Base-by-base conservation (phyloP, 2,329 filamentous ascomycete species). In the Exutisphaerella laricina region DNA sequence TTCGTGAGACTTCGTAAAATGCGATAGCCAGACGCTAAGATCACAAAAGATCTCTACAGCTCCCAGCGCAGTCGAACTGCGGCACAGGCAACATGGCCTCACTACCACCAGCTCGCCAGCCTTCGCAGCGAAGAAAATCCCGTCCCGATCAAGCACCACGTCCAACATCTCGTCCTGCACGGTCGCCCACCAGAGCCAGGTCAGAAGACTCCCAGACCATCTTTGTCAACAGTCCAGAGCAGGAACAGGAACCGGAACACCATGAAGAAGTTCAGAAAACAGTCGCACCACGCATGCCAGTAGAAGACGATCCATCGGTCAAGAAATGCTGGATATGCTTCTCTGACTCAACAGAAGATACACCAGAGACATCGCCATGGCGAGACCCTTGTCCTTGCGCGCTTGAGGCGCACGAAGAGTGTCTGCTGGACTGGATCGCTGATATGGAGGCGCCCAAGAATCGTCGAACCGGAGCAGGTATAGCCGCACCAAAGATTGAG, bases 381-480 rank as follows among this genome's bases (percentile, higher is more conserved):
- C 81, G 87, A 32, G 85, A 84, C 41, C 89, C 92, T 1, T 98
- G 92, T 62, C 84, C 84, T 0, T 98, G 92, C 66, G 88, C 86
- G 9, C 74, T 98, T 28, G 85, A 86, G 43, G 92, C 89, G 1
- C 92, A 98, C 63, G 88, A 97, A 63, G 78, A 80, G 47, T 95
- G 89, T 62, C 75, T 97, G 53, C 73, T 97, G 28, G 84, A 88
- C 58, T 98, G 89, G 89, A 84, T 97, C 13, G 84, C 86, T n/a
- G 88, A 95, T 60, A 79, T 88, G 60, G 88, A 96, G 66, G 71
- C 76, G 16, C 77, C 77, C 1, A 74, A 69, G 26, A 67, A 75
- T 13, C 59, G 70, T 48, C 67, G 70, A 51, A 65, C 69, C 53
- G 64, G 48, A 62, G 66, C 46, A 65, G 76, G 60, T 63, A 72